A percentile compares a stretch with the other conserved stretches of the same genome.
phyloP scores from a whole-genome alignment of 495 filamentous ascomycete genomes.

The Astrothelium subdiscretum region DNA sequence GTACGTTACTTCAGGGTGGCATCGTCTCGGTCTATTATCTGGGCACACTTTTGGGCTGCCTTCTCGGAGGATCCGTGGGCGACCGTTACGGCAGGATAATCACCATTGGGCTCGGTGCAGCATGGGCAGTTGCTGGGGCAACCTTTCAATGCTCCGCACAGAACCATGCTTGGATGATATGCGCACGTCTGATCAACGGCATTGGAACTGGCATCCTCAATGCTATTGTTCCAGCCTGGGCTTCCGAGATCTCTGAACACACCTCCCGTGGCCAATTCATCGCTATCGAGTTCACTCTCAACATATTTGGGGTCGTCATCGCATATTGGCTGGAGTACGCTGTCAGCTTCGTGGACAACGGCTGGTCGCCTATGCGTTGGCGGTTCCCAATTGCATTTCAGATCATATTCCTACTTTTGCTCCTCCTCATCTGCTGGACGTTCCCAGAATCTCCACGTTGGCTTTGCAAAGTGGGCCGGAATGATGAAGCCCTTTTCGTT shows the following conservation, averaged over 20 bases:
- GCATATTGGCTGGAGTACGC: slow-evolving; percentile 68
- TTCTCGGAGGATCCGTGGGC: slow-evolving; percentile 4
- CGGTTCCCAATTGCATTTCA: slow-evolving; percentile 63
- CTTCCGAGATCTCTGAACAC: slow-evolving; percentile 56
- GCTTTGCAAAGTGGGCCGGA: slow-evolving; percentile 20
- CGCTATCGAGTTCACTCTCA: slow-evolving; percentile 61
- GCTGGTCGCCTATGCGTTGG: slow-evolving; percentile 47
- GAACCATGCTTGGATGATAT: slow-evolving; percentile 58
- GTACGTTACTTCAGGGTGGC: slow-evolving; percentile 52
- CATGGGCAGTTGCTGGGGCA: slow-evolving; percentile 8
- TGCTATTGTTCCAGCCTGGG: slow-evolving; percentile 61
- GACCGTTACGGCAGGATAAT: slow-evolving; percentile 6
- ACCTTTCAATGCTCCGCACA: slow-evolving; percentile 34
- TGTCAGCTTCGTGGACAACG: slow-evolving; percentile 44
- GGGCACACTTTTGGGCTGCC: slow-evolving; percentile 49
- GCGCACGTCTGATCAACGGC: slow-evolving; percentile 51
- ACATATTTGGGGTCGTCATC: slow-evolving; percentile 62
- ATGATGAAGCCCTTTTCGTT: slow-evolving; percentile 41
- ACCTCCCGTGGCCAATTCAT: slow-evolving; percentile 60
- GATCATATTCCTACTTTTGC: slow-evolving; percentile 49
- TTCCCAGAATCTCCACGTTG: slow-evolving; percentile 23
- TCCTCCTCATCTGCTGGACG: slow-evolving; percentile 22
- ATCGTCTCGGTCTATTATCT: slow-evolving; percentile 61
- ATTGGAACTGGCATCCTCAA: slow-evolving; percentile 65
- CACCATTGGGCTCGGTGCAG: slow-evolving; percentile 2